Evolutionary conservation across 2,329 filamentous ascomycete species (phyloP).

Genomic region (Polytolypa hystricis): DNA sequence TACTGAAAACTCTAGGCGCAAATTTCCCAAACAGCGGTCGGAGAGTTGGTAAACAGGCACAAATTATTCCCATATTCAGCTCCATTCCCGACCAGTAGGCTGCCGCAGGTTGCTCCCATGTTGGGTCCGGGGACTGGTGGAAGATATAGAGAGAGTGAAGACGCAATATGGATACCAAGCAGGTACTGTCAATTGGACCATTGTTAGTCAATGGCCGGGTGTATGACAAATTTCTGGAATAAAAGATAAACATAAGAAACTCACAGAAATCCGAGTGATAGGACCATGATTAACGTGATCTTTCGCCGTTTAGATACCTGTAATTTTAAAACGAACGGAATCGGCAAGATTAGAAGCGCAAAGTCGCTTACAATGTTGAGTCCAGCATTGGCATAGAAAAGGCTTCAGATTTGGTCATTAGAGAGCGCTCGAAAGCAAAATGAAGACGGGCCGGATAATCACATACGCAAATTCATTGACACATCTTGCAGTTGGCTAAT

Average conservation of each 20-base stretch:
- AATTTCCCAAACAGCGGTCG: not conserved
- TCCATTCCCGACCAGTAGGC: conserved; percentile 4
- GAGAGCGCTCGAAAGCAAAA: too few species aligned
- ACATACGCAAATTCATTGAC: conserved; percentile 5
- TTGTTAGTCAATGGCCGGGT: too few species aligned
- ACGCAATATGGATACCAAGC: conserved; percentile 3
- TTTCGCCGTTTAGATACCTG: conserved; percentile 6
- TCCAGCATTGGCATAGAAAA: conserved; percentile 3
- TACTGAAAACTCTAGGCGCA: not conserved
- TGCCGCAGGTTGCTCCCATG: conserved; percentile 4
- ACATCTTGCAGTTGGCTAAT: conserved; percentile 2
- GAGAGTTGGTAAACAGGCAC: conserved; percentile 2
- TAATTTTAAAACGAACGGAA: conserved; percentile 6
- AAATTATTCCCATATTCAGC: conserved; percentile 4
- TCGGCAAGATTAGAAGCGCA: conserved; percentile 6
- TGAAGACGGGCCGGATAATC: too few species aligned
- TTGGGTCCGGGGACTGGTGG: conserved; percentile 1
- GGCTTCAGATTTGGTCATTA: too few species aligned
- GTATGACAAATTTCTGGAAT: too few species aligned
- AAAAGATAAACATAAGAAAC: not conserved
- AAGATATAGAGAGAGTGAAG: not conserved
- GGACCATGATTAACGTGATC: conserved; percentile 3
- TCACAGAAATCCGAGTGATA: conserved; percentile 9
- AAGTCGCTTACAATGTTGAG: conserved; percentile 8
- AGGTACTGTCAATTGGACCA: conserved; percentile 2